Evolutionary conservation across 768 basidiomycete genomes (phyloP).

Genomic region (Daedaleopsis sinensis): DNA sequence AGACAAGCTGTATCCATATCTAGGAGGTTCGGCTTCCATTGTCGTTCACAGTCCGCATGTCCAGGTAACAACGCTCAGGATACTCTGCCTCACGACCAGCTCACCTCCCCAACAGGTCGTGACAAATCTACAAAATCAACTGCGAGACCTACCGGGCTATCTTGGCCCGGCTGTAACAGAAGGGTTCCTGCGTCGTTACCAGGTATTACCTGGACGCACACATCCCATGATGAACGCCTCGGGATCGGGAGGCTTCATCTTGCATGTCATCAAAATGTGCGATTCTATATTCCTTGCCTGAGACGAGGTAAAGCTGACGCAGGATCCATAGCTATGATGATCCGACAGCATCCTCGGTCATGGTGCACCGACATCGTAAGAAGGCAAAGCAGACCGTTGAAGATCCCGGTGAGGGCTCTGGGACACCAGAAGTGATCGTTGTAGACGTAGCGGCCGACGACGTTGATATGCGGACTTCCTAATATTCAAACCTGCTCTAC

Average conservation of each 20-base stretch:
- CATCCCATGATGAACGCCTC: slow-evolving; percentile 94
- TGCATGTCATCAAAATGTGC: slow-evolving; percentile 88
- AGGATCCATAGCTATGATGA: slow-evolving; percentile 57
- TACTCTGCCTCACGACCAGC: not conserved
- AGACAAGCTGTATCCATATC: slow-evolving; percentile 69
- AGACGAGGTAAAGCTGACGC: not conserved
- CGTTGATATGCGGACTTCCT: slow-evolving; percentile 20
- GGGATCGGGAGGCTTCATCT: slow-evolving; percentile 85
- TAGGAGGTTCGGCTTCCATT: slow-evolving; percentile 85
- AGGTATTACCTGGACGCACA: slow-evolving; percentile 92
- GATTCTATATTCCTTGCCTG: slow-evolving; percentile 19
- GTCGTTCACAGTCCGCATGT: slow-evolving; percentile 85
- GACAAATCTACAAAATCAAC: slow-evolving; percentile 71
- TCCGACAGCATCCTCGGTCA: slow-evolving; percentile 57
- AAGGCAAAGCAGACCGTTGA: slow-evolving; percentile 35
- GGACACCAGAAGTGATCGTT: not conserved
- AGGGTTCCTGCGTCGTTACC: slow-evolving; percentile 87
- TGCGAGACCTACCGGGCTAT: slow-evolving; percentile 68
- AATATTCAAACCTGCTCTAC: not conserved
- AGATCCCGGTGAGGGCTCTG: not conserved
- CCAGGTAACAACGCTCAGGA: slow-evolving; percentile 50
- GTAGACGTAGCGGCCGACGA: slow-evolving; percentile 3
- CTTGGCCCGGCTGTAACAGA: slow-evolving; percentile 84
- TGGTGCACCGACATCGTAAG: slow-evolving; percentile 49
- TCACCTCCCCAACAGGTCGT: slow-evolving; percentile 53